Base-by-base conservation (phyloP, 2,329 filamentous ascomycete genomes). In the Penicillium verrucosum region DNA sequence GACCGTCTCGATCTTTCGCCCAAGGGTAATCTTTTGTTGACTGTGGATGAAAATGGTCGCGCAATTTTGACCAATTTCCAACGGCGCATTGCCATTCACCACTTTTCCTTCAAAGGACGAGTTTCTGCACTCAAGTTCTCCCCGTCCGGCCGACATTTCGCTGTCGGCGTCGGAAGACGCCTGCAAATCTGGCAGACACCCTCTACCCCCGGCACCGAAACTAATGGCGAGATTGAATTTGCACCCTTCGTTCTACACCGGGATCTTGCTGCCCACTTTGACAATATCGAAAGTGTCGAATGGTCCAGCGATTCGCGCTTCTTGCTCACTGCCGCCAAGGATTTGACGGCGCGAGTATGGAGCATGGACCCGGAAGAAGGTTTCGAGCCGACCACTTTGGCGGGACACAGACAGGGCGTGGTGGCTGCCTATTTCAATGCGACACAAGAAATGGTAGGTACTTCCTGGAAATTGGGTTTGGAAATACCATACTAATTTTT, bases 281-380 rank as follows among this genome's bases (percentile, higher is more conserved):
- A 97, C 72, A 84, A 83, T 16, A 88, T 97, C 12, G 85, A 87
- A 61, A 88, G 87, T 72, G 89, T 99, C 54, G 89, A 96, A 71
- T 99, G 95, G 94, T 97, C 94, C 9, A 89, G 86, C 73, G 95
- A 99, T 77, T 97, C 93, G 12, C 84, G 94, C 27, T 99, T 99
- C 80, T 93, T 99, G 73, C 81, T 99, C 52, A 96, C 88, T 60
- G 84, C 93, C 3, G 93, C 92, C 18, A 97, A 92, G 72, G 94
- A 99, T 70, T 76, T 97, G 74, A 97, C 92, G 0, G 89, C 90
- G 38, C 85, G 92, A 70, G 90, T 99, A 85, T 99, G 93, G 93
- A 97, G 92, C 72, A 78, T 97, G 63, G 84, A 95, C 64, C 82
- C 87, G 1, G 91, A 96, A 68, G 89, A 93, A 59, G 90, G 89